Conservation (phyloP, 352 stramenopile species). For the Plasmopara viticola region DNA sequence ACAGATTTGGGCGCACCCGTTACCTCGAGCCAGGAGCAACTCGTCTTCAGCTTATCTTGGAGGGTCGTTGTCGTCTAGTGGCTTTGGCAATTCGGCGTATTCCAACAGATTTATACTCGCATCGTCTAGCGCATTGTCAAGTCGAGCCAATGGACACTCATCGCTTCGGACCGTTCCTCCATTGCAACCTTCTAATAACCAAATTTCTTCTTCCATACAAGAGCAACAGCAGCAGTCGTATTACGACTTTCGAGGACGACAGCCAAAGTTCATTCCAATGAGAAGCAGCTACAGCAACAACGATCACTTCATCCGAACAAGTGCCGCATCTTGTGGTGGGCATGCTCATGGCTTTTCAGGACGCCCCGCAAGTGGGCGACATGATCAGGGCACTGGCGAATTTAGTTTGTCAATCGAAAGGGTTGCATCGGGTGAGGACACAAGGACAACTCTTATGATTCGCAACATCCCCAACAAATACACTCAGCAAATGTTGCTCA, state of each 20-base stretch:
- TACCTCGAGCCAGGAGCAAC: conserved; percentile 29
- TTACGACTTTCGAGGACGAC: conserved; percentile 19
- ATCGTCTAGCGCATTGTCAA: conserved; percentile 16
- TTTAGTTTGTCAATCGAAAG: conserved; percentile 75
- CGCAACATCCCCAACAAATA: conserved; percentile 99
- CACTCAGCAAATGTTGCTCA: conserved; percentile 97
- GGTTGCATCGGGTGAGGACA: conserved; percentile 85
- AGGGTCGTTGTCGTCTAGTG: conserved; percentile 18
- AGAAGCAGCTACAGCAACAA: conserved; percentile 20
- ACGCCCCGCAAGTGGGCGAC: conserved; percentile 27
- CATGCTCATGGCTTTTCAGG: conserved; percentile 8
- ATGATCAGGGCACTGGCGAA: conserved; percentile 62
- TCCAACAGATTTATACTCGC: conserved; percentile 18
- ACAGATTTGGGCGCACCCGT: conserved; percentile 24
- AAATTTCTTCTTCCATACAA: conserved; percentile 11
- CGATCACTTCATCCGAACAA: conserved; percentile 18
- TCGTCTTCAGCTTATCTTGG: conserved; percentile 40
- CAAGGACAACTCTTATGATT: conserved; percentile 98
- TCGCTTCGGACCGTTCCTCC: conserved; percentile 22
- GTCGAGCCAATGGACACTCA: conserved; percentile 20
- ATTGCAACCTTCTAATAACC: conserved; percentile 22
- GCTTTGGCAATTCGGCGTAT: conserved; percentile 23
- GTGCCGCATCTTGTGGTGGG: conserved; percentile 5
- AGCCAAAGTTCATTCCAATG: conserved; percentile 22
- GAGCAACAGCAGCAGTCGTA: conserved; percentile 25